Base-by-base conservation (phyloP, 1,284 basidiomycete species). In the Papiliotrema fonsecae region DNA sequence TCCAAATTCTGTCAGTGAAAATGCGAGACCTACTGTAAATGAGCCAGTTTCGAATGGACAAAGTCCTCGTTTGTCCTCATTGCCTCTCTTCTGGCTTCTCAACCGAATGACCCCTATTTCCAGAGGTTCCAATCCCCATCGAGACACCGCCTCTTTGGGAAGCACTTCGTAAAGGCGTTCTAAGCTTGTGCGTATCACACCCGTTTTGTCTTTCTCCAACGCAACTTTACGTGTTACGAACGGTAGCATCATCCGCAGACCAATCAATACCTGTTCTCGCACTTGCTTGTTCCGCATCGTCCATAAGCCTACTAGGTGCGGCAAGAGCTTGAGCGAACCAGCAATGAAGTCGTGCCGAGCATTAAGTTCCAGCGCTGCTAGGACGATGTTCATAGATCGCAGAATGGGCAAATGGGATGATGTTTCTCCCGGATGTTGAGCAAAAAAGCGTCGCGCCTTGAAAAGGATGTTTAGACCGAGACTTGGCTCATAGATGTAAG, bases 391-490 rank as follows among this genome's bases (percentile, higher is more conserved):
- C 24, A 93, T 72, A 1, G 83, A 79, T 11, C 76, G 73, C 13
- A 94, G 75, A 42, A 85, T 84, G 57, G 88, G 81, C 21, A 83
- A 78, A 56, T 90, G 82, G 4, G 90, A 78, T 2, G 85, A 84
- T 0, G 84, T 84, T 55, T 91, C 87, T 2, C 74, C 30, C 0
- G 58, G 48, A 21, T 85, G 86, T 35, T 76, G 65, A 7, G 75
- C 70, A 39, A 94, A 78, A 62, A 90, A 87, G 6, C 81, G 81
- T 34, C 77, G 72, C 30, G 91, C 77, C 37, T 83, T 83, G 47
- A 70, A 65, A 16, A 94, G 77, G 42, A 93, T 76, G 2, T 78
- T 73, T 2, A 73, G 64, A 1, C 82, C 73, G 27, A 82, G 70
- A 42, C 55, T 76, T 19, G 47, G 50, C 45, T 44, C 35, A 9